Evolutionary conservation across 805 yeast genomes (phyloP).

Genomic region (Ogataea pilisensis): DNA sequence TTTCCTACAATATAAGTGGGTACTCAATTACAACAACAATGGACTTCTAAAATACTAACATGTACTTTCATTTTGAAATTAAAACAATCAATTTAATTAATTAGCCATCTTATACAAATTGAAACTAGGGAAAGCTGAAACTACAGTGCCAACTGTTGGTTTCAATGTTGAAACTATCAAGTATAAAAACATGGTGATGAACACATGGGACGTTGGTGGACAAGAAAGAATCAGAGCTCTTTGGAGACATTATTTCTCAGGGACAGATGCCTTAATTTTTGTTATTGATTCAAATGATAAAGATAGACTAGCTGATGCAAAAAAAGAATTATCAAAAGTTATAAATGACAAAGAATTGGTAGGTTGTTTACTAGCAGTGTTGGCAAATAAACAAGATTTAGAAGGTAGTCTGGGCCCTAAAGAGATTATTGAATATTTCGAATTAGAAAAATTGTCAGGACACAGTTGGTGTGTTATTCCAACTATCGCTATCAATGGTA

Average conservation of each 20-base stretch:
- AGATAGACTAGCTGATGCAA: conserved; percentile 71
- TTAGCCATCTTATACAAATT: conserved; percentile 73
- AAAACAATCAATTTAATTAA: no score
- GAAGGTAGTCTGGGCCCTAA: conserved; percentile 69
- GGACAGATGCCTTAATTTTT: conserved; percentile 86
- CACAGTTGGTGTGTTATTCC: conserved; percentile 92
- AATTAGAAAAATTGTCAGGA: conserved; percentile 53
- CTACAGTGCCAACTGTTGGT: conserved; percentile 91
- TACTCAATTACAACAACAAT: no score
- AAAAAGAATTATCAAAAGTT: conserved; percentile 70
- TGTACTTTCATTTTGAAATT: no score
- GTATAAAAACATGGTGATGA: conserved; percentile 43
- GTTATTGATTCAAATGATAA: conserved; percentile 92
- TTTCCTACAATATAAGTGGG: no score
- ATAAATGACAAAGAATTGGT: conserved; percentile 80
- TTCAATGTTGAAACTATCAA: conserved; percentile 74
- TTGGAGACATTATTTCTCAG: conserved; percentile 95
- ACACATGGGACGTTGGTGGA: conserved; percentile 90
- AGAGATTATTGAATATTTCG: conserved; percentile 70
- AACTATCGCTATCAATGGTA: conserved; percentile 84
- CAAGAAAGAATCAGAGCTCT: conserved; percentile 87
- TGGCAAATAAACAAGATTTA: conserved; percentile 87
- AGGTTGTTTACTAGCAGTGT: conserved; percentile 71
- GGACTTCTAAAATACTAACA: no score
- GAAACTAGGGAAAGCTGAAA: conserved; percentile 67